Evolutionary conservation across 306 rosid genomes (phyloP).

Genomic region (Pyrus bretschneideri): DNA sequence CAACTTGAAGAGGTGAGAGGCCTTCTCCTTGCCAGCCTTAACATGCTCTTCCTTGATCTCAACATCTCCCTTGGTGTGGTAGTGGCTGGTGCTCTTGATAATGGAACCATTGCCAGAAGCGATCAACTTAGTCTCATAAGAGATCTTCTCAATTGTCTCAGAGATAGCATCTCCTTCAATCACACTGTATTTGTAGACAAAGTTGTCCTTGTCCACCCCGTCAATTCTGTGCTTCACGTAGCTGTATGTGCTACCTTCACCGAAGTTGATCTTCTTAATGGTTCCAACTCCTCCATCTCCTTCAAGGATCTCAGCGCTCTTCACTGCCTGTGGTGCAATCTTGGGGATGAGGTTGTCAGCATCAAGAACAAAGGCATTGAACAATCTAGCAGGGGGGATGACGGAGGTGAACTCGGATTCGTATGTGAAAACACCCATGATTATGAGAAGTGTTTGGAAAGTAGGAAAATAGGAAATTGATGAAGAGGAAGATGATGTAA

Average conservation of each 20-base stretch:
- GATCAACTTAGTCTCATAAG: slow-evolving; percentile 26
- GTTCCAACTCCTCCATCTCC: background rate
- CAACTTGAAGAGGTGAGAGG: slow-evolving; percentile 26
- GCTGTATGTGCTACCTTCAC: slow-evolving; percentile 29
- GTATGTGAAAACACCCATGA: background rate
- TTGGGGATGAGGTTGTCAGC: background rate
- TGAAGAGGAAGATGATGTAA: background rate
- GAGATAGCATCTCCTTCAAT: slow-evolving; percentile 31
- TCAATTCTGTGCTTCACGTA: slow-evolving; percentile 41
- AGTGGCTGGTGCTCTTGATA: slow-evolving; percentile 24
- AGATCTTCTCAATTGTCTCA: slow-evolving; percentile 27
- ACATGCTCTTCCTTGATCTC: slow-evolving; percentile 32
- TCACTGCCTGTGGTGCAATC: background rate
- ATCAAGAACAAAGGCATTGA: slow-evolving; percentile 43
- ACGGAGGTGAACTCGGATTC: slow-evolving; percentile 11
- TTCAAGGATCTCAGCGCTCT: background rate
- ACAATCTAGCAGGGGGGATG: slow-evolving; percentile 30
- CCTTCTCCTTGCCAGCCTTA: slow-evolving; percentile 30
- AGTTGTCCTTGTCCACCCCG: slow-evolving; percentile 30
- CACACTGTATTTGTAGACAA: slow-evolving; percentile 37
- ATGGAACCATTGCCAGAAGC: slow-evolving; percentile 27
- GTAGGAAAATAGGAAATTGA: background rate
- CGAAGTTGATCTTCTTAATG: slow-evolving; percentile 33
- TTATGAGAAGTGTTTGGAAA: background rate
- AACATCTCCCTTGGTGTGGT: slow-evolving; percentile 27